These are phyloP conservation scores for Zizania latifolia DNA, from an alignment of 176 grass and related monocot genomes.

Conservation along the genomic window DNA sequence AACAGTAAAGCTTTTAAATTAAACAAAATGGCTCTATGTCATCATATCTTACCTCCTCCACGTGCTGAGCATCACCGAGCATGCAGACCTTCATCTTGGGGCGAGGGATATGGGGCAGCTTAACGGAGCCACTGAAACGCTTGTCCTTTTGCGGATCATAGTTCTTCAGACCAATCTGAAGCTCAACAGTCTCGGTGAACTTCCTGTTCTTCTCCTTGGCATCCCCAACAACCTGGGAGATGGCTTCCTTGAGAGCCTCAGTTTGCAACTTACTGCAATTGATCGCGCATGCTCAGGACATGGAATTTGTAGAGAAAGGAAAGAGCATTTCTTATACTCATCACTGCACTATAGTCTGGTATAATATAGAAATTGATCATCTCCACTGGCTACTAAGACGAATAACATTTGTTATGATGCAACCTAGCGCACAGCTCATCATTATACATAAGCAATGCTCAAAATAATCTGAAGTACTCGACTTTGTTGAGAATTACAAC, in stretches of 20 bases:
- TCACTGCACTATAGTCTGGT: background rate
- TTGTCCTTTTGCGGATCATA: constrained; percentile 77
- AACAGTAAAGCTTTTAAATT: background rate
- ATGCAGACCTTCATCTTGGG: no score
- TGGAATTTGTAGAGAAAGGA: background rate
- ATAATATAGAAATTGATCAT: background rate
- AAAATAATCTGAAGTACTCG: background rate
- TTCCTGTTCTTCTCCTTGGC: no score
- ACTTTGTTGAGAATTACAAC: background rate
- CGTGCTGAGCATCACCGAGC: constrained; percentile 68
- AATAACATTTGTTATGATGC: background rate
- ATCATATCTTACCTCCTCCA: constrained; percentile 67
- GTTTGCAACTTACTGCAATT: constrained; percentile 67
- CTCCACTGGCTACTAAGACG: background rate
- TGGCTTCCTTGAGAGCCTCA: no score
- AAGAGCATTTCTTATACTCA: no score
- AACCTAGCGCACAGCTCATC: background rate
- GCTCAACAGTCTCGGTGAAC: no score
- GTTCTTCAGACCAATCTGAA: no score
- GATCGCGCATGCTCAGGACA: background rate
- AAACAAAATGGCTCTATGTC: background rate
- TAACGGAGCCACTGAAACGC: constrained; percentile 69
- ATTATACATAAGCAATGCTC: background rate
- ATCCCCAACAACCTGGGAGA: no score
- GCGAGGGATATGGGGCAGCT: constrained; percentile 73